These are phyloP conservation scores for Leucoagaricus sp. DNA, from an alignment of 1,284 basidiomycete genomes.

Conservation along the genomic window DNA sequence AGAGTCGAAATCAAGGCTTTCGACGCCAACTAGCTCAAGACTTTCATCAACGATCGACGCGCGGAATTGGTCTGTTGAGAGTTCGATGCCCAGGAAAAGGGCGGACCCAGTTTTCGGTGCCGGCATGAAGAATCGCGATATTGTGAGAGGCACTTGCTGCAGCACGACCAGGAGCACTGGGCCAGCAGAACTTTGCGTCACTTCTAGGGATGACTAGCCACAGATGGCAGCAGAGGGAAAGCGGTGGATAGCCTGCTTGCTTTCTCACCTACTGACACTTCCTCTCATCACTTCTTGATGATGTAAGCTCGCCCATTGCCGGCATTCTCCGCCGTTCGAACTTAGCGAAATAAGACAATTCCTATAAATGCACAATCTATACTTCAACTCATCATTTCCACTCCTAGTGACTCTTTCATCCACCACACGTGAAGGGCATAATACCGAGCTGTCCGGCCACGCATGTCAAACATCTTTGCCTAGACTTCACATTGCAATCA, in stretches of 20 bases:
- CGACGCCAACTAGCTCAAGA: constrained; percentile 76
- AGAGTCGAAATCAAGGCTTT: constrained; percentile 77
- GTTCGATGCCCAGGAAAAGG: constrained; percentile 76
- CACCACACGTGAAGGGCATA: too few species aligned
- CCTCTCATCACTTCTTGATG: neutral
- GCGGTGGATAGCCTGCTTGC: neutral
- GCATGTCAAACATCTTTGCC: too few species aligned
- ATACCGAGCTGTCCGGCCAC: too few species aligned
- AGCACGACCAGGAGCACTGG: neutral
- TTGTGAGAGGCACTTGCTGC: neutral
- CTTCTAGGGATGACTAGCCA: neutral
- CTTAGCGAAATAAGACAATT: too few species aligned
- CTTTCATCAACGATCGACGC: constrained; percentile 80
- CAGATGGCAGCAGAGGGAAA: neutral
- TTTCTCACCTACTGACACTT: constrained; percentile 5
- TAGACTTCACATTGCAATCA: too few species aligned
- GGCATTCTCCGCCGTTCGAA: neutral
- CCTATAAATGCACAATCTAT: too few species aligned
- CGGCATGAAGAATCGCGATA: constrained; percentile 37
- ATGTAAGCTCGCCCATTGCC: neutral
- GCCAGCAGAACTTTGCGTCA: neutral
- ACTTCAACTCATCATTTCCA: too few species aligned
- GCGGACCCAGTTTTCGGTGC: constrained; percentile 55
- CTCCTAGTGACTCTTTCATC: too few species aligned
- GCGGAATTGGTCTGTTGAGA: constrained; percentile 77